A percentile compares a stretch with the other conserved stretches of the same genome.
Evolutionary conservation across 306 rosid genomes (phyloP).

Genomic region (Prosopis cineraria): DNA sequence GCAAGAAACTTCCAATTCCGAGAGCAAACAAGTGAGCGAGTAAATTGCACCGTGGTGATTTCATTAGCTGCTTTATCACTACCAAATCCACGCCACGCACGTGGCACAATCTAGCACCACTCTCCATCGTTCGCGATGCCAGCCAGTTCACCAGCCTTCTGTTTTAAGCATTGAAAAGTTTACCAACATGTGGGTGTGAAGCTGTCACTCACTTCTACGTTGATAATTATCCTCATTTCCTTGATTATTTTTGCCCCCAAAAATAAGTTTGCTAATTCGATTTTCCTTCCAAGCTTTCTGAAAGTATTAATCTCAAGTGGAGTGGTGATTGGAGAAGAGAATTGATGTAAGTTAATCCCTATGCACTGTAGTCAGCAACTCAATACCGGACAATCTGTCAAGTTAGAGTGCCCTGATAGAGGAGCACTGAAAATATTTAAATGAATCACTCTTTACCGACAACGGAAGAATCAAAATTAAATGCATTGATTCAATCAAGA

Average conservation of each 20-base stretch:
- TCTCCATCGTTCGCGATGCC: neutral
- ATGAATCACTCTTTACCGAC: neutral
- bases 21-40: neutral
- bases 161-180: constrained; percentile 4
- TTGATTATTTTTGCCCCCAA: neutral
- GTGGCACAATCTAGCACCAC: neutral
- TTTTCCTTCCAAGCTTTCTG: neutral
- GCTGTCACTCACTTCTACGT: neutral
- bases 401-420: neutral
- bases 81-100: neutral
- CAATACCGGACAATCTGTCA: neutral
- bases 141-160: neutral
- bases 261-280: too few species aligned
- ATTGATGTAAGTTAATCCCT: neutral
- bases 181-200: neutral
- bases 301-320: neutral
- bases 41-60: neutral
- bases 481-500: neutral
- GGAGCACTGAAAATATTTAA: neutral
- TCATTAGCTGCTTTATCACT: neutral
- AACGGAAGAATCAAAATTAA: neutral
- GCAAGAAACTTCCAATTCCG: constrained; percentile 10
- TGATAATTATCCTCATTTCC: neutral
- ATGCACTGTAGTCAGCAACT: neutral
- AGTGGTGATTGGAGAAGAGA: neutral